Base-by-base conservation (phyloP, 257 asterid species). In the Primulina eburnea region DNA sequence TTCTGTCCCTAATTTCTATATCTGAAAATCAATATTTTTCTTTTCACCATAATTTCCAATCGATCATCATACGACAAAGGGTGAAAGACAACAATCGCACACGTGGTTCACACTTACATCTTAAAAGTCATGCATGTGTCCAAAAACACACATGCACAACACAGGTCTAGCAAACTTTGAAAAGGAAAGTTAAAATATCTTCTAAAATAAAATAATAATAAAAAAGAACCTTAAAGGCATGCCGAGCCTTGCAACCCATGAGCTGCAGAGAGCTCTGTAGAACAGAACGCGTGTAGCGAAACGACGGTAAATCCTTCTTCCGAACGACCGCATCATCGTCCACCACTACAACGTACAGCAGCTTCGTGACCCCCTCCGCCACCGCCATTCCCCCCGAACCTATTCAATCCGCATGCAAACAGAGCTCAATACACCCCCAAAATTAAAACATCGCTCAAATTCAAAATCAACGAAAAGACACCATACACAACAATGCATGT, bases 201-300 rank as follows among this genome's bases (percentile, higher is more conserved):
- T 37, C 26, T 37, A 65, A 56, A 14, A 6, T 0, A 33, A 67
- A 59, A 20, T 16, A 7, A 17, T 2, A 28, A 28, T 47, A 53
- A 12, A 60, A 9, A 4, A 33, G 38, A 73, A 94, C 99, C 99
- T 94, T 94, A 74, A 94, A 91, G 61, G 98, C 96, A 72, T 94
- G 99, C 47, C 97, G 88, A 80, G 99, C 82, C 78, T 94, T 94
- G 82, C 99, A 94, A 30, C 99, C 99, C 93, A 94, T 94, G 74
- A 94, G 96, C 40, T 94, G 99, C 78, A 94, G 84, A 81, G 98
- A 86, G 68, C 92, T 89, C 89, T 91, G 96, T 68, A 94, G 81
- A 57, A 92, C 89, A 9, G 99, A 86, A 63, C 98, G 96, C 79
- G 98, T 94, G 79, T 94, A 94, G 69, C 98, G 89, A 75, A 88